phyloP scores from a whole-genome alignment of 1,139 yeast genomes.

The Suzukiozyma palmioleophila region DNA sequence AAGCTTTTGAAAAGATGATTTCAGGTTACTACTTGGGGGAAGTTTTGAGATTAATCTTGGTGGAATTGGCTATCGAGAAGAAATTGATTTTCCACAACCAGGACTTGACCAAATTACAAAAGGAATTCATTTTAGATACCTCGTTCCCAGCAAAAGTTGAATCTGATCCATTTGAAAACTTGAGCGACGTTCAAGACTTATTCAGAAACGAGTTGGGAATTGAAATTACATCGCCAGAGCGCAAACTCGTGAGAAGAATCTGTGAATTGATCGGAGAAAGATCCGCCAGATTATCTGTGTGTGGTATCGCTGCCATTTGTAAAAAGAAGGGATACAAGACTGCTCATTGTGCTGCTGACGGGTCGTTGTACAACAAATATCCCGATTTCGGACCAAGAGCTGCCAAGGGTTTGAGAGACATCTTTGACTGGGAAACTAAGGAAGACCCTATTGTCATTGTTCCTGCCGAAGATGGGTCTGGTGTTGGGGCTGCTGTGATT shows the following conservation, averaged over 20 bases:
- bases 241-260: constrained; percentile 75
- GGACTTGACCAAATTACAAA: constrained; percentile 53
- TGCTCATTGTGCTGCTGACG: constrained; percentile 95
- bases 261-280: constrained; percentile 89
- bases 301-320: constrained; percentile 95
- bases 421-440: constrained; percentile 71
- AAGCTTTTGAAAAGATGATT: constrained; percentile 94
- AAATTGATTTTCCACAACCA: constrained; percentile 67
- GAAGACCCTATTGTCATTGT: constrained; percentile 78
- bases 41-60: constrained; percentile 71
- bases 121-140: constrained; percentile 77
- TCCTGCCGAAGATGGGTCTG: constrained; percentile 97
- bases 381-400: constrained; percentile 91
- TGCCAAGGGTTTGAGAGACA: constrained; percentile 82
- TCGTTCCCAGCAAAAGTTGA: constrained; percentile 84
- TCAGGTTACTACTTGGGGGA: constrained; percentile 97
- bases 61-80: constrained; percentile 61
- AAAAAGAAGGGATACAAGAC: constrained; percentile 74
- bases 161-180: constrained; percentile 85
- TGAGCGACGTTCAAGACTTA: constrained; percentile 67
- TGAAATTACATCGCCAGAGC: constrained; percentile 69
- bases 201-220: constrained; percentile 58
- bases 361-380: constrained; percentile 90
- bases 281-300: constrained; percentile 86
- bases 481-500: constrained; percentile 97